Base-by-base conservation (phyloP, 805 yeast species). In the Candida sphagnicola region DNA sequence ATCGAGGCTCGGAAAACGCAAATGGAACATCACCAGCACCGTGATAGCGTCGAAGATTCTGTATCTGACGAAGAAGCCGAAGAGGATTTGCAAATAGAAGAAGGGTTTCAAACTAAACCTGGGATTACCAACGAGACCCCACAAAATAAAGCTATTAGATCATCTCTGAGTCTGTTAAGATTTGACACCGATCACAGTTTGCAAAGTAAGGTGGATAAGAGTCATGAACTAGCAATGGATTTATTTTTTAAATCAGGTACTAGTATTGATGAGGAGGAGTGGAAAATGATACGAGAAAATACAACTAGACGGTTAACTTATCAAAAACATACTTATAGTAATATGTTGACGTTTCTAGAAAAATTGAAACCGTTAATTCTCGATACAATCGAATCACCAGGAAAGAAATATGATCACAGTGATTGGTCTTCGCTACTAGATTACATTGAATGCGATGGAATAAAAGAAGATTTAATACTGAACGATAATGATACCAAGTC, bases 361-460 rank as follows among this genome's bases (percentile, higher is more conserved):
- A 54, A 54, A 17, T 38, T 63, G 19, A 58, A 54, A 36, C 61
- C 60, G 15, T 43, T 64, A 10, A 40, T 65, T 14, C 44, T 53
- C 18, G 67, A 72, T 39, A 42, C 69, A 10, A 48, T 69, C n/a
- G 66, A 66, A 5, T 43, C 61, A 18, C 74, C 77, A 0, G 47
- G 50, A 10, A 71, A 65, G 46, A 56, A 52, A 28, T 81, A 78
- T 49, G 45, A 61, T 6, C 77, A 60, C 47, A 67, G 69, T 3
- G 79, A 78, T 39, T 83, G 88, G 89, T 40, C 37, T 2, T 49
- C 56, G 12, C 51, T 76, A 33, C 44, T 70, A 23, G 40, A 47
- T 16, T 18, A 34, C 19, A 16, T 33, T 6, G 45, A 42, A 14
- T 14, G 28, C 21, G 35, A 33, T 5, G n/a, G 6, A 13, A 13